A percentile compares a stretch with the other conserved stretches of the same genome.
phyloP scores from a whole-genome alignment of 164 flowering plant genomes.

The Stephania japonica region DNA sequence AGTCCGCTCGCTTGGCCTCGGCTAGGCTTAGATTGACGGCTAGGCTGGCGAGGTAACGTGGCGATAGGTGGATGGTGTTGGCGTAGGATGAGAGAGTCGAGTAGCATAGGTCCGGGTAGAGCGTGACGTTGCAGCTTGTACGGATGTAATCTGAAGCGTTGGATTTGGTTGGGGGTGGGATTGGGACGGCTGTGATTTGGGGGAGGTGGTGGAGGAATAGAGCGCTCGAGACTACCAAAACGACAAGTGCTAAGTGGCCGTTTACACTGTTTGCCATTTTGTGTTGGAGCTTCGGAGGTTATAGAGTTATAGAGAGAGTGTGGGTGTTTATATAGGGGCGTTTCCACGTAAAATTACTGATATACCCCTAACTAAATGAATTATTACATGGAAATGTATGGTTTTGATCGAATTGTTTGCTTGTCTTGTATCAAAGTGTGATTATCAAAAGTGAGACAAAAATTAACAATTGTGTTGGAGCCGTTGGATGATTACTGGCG shows the following conservation, averaged over 20 bases:
- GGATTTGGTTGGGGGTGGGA: not conserved
- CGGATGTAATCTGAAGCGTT: slow-evolving; percentile 59
- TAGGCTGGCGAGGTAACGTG: slow-evolving; percentile 45
- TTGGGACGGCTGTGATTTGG: slow-evolving; percentile 15
- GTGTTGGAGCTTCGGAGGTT: not conserved
- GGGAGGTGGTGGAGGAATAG: slow-evolving; percentile 10
- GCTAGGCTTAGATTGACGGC: slow-evolving; percentile 56
- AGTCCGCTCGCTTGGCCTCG: slow-evolving; percentile 26
- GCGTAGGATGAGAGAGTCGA: slow-evolving; percentile 56
- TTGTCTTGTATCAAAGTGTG: too few species aligned
- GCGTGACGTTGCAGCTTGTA: slow-evolving; percentile 55
- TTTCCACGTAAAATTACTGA: not conserved
- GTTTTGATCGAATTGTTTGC: too few species aligned
- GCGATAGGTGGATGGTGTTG: slow-evolving; percentile 37
- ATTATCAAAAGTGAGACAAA: too few species aligned
- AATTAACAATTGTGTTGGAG: too few species aligned
- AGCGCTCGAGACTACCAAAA: slow-evolving; percentile 9
- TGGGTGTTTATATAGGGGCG: not conserved
- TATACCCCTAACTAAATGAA: too few species aligned
- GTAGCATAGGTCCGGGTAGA: slow-evolving; percentile 67
- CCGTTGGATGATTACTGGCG: too few species aligned
- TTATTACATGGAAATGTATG: too few species aligned
- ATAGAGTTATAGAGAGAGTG: not conserved
- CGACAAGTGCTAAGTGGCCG: not conserved
- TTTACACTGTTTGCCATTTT: not conserved